Percentiles rank a stretch among this genome's conserved stretches.
phyloP scores from a whole-genome alignment of 306 rosid genomes.

The Rosa multiflora region DNA sequence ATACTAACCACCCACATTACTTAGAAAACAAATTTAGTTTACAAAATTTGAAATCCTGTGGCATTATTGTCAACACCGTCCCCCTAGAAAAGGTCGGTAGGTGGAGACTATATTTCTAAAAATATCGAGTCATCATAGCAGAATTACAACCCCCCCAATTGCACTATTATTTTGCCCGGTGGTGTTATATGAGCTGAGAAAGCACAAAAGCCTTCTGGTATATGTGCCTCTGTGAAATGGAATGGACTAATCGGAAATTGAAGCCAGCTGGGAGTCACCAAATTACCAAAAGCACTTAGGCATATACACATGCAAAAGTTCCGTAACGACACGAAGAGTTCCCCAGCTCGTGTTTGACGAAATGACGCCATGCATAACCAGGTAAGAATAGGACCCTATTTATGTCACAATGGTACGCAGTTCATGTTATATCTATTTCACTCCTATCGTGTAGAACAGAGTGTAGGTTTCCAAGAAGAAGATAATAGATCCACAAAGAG shows the following conservation, averaged over 20 bases:
- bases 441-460: background rate
- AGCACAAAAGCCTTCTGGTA: background rate
- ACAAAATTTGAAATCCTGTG: background rate
- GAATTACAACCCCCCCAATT: background rate
- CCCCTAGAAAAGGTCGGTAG: background rate
- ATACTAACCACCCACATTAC: background rate
- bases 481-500: background rate
- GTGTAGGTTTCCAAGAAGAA: slow-evolving; percentile 11
- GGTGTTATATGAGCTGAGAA: background rate
- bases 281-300: background rate
- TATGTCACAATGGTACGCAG: background rate
- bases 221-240: background rate
- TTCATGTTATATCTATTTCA: background rate
- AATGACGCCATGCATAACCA: background rate
- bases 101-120: background rate
- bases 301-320: background rate
- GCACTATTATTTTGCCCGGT: background rate
- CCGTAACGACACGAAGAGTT: background rate
- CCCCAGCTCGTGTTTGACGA: background rate
- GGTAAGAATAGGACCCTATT: background rate
- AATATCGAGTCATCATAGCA: background rate
- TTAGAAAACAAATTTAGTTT: background rate
- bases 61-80: background rate
- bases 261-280: background rate
- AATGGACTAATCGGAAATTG: background rate